Evolutionary conservation across 106 monocot genomes (phyloP).

Genomic region (Dioscorea zingiberensis): DNA sequence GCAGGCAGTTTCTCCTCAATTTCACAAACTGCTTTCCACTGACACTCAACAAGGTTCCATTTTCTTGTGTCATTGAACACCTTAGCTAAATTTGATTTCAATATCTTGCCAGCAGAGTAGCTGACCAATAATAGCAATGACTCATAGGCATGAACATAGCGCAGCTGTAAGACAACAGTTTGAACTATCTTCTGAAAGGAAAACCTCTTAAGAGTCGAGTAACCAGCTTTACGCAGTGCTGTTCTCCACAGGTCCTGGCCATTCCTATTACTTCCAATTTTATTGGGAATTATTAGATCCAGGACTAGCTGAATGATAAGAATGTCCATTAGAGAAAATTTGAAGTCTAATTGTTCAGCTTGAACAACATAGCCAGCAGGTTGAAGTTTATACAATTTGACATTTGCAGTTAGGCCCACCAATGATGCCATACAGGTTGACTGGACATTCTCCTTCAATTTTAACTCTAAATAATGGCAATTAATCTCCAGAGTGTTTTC

Average conservation of each 20-base stretch:
- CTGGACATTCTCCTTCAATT: constrained; percentile 30
- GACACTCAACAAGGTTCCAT: constrained; percentile 17
- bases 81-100: constrained; percentile 12
- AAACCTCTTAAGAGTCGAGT: neutral
- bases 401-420: constrained; percentile 15
- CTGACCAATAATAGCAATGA: constrained; percentile 39
- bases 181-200: constrained; percentile 28
- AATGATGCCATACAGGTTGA: constrained; percentile 32
- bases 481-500: constrained; percentile 26
- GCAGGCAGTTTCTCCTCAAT: constrained; percentile 52
- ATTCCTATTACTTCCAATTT: constrained; percentile 13
- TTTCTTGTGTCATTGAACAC: constrained; percentile 20
- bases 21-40: constrained; percentile 28
- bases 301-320: constrained; percentile 35
- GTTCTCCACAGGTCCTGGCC: constrained; percentile 62
- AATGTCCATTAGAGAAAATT: constrained; percentile 34
- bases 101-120: constrained; percentile 19
- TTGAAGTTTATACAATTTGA: constrained; percentile 26
- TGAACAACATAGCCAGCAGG: constrained; percentile 26
- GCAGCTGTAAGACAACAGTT: constrained; percentile 40
- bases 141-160: constrained; percentile 58
- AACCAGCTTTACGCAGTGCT: constrained; percentile 27
- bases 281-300: constrained; percentile 22
- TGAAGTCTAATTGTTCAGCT: constrained; percentile 18
- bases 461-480: constrained; percentile 29